A percentile compares a stretch with the other conserved stretches of the same genome.
Evolutionary conservation across 345 rosid genomes (phyloP).

Genomic region (Citrus maxima): DNA sequence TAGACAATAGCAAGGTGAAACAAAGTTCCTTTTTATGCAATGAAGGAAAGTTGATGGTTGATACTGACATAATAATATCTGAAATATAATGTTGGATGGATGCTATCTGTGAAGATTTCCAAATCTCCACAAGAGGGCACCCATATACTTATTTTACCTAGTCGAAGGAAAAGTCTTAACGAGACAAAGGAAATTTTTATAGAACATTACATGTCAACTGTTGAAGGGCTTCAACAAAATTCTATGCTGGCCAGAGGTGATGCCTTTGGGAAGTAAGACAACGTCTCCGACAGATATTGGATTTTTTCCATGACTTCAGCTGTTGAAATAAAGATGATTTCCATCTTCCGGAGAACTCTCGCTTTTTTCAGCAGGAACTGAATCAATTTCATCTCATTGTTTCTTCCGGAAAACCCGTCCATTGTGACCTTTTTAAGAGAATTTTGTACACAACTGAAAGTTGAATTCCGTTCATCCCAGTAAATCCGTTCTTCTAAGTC

Average conservation of each 20-base stretch:
- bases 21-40: background rate
- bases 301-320: background rate
- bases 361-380: slow-evolving; percentile 14
- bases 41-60: background rate
- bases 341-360: slow-evolving; percentile 1
- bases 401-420: slow-evolving; percentile 14
- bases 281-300: no score
- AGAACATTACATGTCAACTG: background rate
- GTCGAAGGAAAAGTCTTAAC: background rate
- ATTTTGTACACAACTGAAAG: slow-evolving; percentile 15
- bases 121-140: background rate
- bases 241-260: background rate
- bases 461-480: slow-evolving; percentile 14
- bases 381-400: slow-evolving; percentile 1
- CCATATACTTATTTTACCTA: background rate
- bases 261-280: background rate
- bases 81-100: background rate
- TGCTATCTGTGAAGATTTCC: background rate
- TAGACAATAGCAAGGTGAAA: no score
- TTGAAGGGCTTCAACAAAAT: background rate
- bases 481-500: slow-evolving; percentile 9
- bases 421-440: slow-evolving; percentile 13
- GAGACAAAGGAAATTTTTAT: background rate
- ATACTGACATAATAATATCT: background rate
- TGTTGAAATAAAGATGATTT: background rate